Base-by-base conservation (phyloP, 257 asterid species). In the Gentiana straminea region DNA sequence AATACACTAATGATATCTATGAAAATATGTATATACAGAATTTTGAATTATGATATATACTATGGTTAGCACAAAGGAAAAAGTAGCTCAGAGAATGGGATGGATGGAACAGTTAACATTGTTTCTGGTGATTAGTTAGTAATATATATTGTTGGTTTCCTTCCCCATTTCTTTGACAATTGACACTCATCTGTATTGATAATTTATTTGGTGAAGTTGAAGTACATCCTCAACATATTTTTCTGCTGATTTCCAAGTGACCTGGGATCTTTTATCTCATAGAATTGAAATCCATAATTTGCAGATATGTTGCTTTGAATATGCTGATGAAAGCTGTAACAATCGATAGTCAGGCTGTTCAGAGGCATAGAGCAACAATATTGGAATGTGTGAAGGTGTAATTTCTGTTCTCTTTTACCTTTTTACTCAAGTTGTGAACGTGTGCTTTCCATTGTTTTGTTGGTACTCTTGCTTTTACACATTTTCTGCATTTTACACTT, bases 341-440 rank as follows among this genome's bases (percentile, higher is more conserved):
- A 56, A 84, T 88, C 58, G 99, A 92, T 72, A 71, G 87, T 75
- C 97, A 88, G 79, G 99, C 99, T 36, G 99, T 92, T 59, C 99
- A 92, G 79, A 82, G 99, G 78, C 99, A 92, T 76, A 86, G 97
- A 58, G 84, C 89, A 55, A 92, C 99, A 49, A 89, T 92, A 71
- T 70, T 92, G 78, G 97, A 88, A 77, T 88, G 99, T 70, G 97
- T 92, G 39, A 92, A 88, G 97, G 99, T 92, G 82, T 54, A 38
- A 24, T 24, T 24, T 24, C 24, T 24, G 24, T 24, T 33, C 35
- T 36, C 7, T 57, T 37, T 54, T 35, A 52, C 33, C 65, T 39
- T 39, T 48, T 51, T 24, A 36, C 61, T 53, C 10, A 35, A 11
- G 51, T 56, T 2, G 2, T 24, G 46, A 3, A 50, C 12, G 9